Evolutionary conservation across 2,329 filamentous ascomycete genomes (phyloP).

Genomic region (Fusarium pseudocircinatum): DNA sequence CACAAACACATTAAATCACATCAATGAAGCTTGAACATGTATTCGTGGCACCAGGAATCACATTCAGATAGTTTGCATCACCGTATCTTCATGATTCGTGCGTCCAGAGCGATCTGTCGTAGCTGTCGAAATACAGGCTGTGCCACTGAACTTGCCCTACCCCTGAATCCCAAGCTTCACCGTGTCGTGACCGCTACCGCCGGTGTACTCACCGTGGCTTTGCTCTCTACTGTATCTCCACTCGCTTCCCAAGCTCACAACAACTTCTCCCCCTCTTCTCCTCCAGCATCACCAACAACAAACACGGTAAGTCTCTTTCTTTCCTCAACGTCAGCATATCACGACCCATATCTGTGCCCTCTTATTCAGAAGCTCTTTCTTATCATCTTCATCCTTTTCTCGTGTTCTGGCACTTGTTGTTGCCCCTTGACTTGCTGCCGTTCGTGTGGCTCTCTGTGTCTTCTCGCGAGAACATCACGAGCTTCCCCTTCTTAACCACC

Average conservation of each 20-base stretch:
- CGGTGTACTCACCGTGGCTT: background rate
- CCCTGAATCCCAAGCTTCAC: slow-evolving; percentile 4
- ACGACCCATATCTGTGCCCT: background rate
- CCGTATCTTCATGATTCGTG: background rate
- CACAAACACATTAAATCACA: background rate
- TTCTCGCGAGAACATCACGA: background rate
- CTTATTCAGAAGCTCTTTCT: background rate
- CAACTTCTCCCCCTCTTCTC: background rate
- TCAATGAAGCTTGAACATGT: background rate
- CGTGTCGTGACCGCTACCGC: background rate
- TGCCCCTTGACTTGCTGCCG: background rate
- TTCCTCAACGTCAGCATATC: background rate
- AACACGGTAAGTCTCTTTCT: background rate
- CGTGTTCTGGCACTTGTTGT: background rate
- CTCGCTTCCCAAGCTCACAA: background rate
- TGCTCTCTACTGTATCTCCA: background rate
- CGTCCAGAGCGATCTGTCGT: background rate
- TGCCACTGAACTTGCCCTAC: background rate
- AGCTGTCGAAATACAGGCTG: background rate
- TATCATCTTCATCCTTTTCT: background rate
- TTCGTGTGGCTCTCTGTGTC: background rate
- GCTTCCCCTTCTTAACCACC: background rate
- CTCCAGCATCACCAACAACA: slow-evolving; percentile 1
- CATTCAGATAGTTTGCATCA: background rate
- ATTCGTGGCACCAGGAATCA: background rate